A percentile compares a stretch with the other conserved stretches of the same genome.
Evolutionary conservation across 2,329 filamentous ascomycete species (phyloP).

Genomic region (Herpotrichia juniperi): DNA sequence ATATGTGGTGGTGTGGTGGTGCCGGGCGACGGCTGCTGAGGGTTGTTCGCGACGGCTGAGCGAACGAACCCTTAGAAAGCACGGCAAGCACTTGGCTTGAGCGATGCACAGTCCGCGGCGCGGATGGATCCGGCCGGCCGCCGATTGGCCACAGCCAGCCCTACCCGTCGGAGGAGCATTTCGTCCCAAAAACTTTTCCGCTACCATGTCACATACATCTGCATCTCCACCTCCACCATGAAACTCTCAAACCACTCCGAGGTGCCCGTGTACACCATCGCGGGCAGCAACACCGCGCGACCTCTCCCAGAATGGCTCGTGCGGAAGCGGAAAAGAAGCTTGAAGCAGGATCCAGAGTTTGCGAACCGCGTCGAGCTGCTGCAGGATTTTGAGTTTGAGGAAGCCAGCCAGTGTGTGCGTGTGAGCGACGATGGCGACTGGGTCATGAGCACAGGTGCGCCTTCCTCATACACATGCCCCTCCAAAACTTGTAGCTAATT

Average conservation of each 20-base stretch:
- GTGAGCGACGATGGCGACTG: conserved; percentile 96
- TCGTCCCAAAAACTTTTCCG: conserved; percentile 1
- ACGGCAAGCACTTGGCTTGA: too few species aligned
- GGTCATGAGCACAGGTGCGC: conserved; percentile 89
- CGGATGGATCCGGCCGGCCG: not conserved
- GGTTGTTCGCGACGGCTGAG: not conserved
- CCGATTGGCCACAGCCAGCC: not conserved
- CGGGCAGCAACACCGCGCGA: conserved; percentile 84
- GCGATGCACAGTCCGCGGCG: not conserved
- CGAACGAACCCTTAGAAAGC: too few species aligned
- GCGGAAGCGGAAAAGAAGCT: conserved; percentile 82
- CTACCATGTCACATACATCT: conserved; percentile 4
- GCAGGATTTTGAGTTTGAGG: conserved; percentile 97
- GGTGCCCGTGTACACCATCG: conserved; percentile 93
- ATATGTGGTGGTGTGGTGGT: too few species aligned
- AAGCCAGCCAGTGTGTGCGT: conserved; percentile 87
- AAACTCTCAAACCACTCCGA: conserved; percentile 82
- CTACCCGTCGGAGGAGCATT: not conserved
- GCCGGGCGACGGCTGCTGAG: conserved; percentile 2
- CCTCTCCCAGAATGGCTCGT: conserved; percentile 96
- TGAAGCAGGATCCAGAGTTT: conserved; percentile 93
- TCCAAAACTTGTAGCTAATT: not conserved
- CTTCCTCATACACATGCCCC: not conserved
- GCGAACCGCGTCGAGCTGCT: conserved; percentile 92
- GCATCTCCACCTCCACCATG: conserved; percentile 59